Evolutionary conservation across 495 filamentous ascomycete species (phyloP), one percentile per base, ranked within the genome.

Genomic region (Aspergillus asperescens): DNA sequence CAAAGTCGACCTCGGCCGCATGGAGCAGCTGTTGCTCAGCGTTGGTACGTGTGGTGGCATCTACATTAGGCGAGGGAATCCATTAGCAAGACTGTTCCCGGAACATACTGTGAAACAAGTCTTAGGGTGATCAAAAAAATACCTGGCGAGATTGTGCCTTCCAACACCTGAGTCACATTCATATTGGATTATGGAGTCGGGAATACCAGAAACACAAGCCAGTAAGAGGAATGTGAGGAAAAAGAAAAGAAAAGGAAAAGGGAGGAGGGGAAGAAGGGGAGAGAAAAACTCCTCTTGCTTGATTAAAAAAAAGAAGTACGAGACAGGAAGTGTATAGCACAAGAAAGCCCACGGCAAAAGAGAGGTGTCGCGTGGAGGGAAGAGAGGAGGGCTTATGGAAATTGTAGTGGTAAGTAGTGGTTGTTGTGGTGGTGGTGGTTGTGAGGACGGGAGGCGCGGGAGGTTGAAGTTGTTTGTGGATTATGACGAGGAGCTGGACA

Each of bases 21-120:
- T 92, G 88, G 54, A 80, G 81, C 61, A 98, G 87, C 75, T 97
- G 93, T 68, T 90, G 85, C 75, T 96, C 94, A 58, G 93, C 90
- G 70, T 82, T 85, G 65, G 87, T 82, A 77, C 93, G 90, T 68
- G 87, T 82, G 60, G 84, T 76, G 62, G 89, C 86, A 84, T 98
- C 93, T 97, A 66, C 22, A 59, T 50, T 48, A 63, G 24, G 8
- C 25, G 50, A 59, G 53, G 54, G 65, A 64, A 61, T 16, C 47
- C 46, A 56, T 60, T 62, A 67, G 60, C 45, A 49, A 25, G 38
- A 27, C 19, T 43, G 40, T 22, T 53, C 52, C 29, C 28, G 31
- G 20, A 25, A 25, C 38, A 53, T 44, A 20, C 15, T 12, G 29
- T 38, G 23, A 41, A 18, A 53, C 16, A 25, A 1, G n/a, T n/a